Percentiles rank a stretch among this genome's conserved stretches.
These are phyloP conservation scores for Vitellaria paradoxa DNA, from an alignment of 179 eudicot species.

Conservation along the genomic window DNA sequence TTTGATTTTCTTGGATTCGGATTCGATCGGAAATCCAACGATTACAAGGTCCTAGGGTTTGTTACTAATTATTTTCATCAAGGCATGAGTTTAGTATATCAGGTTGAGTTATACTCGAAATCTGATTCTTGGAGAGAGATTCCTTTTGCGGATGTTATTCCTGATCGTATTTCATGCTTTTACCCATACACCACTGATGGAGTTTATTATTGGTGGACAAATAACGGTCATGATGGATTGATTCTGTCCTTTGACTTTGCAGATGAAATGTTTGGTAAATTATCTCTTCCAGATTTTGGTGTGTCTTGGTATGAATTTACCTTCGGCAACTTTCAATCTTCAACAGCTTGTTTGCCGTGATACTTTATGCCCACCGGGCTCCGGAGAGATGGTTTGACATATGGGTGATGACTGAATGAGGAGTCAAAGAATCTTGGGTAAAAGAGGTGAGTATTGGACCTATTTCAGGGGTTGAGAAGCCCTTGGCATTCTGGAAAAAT, in stretches of 20 bases:
- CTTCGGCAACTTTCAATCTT: neutral
- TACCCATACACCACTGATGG: neutral
- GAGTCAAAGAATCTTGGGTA: too few relatives aligned
- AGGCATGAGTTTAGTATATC: neutral
- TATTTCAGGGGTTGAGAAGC: too few relatives aligned
- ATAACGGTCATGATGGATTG: slow-evolving; percentile 17
- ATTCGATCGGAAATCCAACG: slow-evolving; percentile 22
- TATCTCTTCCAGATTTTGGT: slow-evolving; percentile 13
- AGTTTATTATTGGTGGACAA: slow-evolving; percentile 27
- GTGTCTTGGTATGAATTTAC: slow-evolving; percentile 9
- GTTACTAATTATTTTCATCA: neutral
- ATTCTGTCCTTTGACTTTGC: slow-evolving; percentile 27
- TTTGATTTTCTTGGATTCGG: slow-evolving; percentile 38
- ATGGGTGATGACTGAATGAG: too few relatives aligned
- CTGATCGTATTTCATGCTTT: slow-evolving; percentile 13
- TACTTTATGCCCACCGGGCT: slow-evolving; percentile 9
- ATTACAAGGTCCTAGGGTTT: slow-evolving; percentile 30
- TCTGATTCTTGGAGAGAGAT: slow-evolving; percentile 17
- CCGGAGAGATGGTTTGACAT: slow-evolving; percentile 11
- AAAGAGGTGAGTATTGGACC: too few relatives aligned
- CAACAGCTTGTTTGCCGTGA: slow-evolving; percentile 1
- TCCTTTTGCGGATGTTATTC: slow-evolving; percentile 1
- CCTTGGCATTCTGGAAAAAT: too few relatives aligned
- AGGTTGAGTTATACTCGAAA: slow-evolving; percentile 23
- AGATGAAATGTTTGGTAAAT: slow-evolving; percentile 16